These are phyloP conservation scores for Lyophyllum shimeji DNA, from an alignment of 768 basidiomycete species.

Conservation along the genomic window DNA sequence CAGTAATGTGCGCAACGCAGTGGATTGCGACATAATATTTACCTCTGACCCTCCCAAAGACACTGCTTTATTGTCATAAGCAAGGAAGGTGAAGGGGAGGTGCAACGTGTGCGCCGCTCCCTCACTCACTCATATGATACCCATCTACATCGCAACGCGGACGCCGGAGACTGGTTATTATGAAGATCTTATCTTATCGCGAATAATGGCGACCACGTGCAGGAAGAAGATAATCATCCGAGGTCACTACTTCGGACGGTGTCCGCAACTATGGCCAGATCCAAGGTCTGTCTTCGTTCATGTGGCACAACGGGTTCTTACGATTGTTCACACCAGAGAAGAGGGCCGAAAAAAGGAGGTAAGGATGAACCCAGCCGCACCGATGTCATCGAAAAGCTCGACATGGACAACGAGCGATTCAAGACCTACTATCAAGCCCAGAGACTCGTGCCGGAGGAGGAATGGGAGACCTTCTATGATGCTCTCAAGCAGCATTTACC, in stretches of 20 bases:
- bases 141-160: too few relatives aligned
- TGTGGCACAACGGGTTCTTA: neutral
- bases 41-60: too few relatives aligned
- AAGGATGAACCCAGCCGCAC: conserved; percentile 37
- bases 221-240: neutral
- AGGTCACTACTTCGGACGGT: neutral
- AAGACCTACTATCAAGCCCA: conserved; percentile 74
- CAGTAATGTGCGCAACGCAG: too few relatives aligned
- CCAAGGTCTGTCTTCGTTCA: neutral
- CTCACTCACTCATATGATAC: too few relatives aligned
- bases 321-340: neutral
- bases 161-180: too few relatives aligned
- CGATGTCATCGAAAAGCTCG: conserved; percentile 53
- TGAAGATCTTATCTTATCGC: neutral
- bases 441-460: conserved; percentile 68
- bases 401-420: conserved; percentile 74
- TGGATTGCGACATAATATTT: too few relatives aligned
- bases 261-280: neutral
- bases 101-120: neutral
- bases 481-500: conserved; percentile 73
- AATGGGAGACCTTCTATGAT: conserved; percentile 77
- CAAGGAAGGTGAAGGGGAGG: neutral
- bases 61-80: too few relatives aligned
- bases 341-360: neutral
- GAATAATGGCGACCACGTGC: neutral